These are phyloP conservation scores for Metschnikowia lochheadii DNA, from an alignment of 805 yeast species.

Conservation along the genomic window DNA sequence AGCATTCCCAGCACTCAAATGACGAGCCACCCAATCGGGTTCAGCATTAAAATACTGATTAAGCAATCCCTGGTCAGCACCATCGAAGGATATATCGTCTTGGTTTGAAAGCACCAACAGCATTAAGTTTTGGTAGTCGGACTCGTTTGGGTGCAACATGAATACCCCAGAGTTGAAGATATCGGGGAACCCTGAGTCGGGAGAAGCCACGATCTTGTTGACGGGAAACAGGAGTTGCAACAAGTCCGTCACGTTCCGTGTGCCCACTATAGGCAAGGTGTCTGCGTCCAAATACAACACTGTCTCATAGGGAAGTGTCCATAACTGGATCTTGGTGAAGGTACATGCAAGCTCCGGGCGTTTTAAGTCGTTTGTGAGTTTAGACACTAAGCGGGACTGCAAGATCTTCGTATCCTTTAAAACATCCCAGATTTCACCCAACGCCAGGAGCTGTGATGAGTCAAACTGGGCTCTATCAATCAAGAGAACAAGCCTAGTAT, in stretches of 20 bases:
- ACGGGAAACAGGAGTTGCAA: constrained; percentile 14
- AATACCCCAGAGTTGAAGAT: constrained; percentile 20
- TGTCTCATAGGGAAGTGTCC: constrained; percentile 17
- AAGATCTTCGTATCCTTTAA: constrained; percentile 27
- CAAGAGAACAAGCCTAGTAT: constrained; percentile 27
- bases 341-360: constrained; percentile 19
- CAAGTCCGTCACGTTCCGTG: constrained; percentile 26
- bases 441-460: constrained; percentile 24
- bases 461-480: constrained; percentile 29
- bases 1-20: constrained; percentile 7
- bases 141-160: constrained; percentile 13
- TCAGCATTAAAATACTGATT: constrained; percentile 62
- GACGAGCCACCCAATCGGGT: constrained; percentile 37
- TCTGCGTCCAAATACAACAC: constrained; percentile 20
- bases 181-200: constrained; percentile 20
- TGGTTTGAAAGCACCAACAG: constrained; percentile 18
- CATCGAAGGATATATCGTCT: constrained; percentile 55
- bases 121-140: constrained; percentile 26
- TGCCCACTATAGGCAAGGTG: constrained; percentile 17
- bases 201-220: constrained; percentile 18
- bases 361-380: constrained; percentile 30
- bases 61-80: constrained; percentile 88
- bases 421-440: constrained; percentile 26
- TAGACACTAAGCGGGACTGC: constrained; percentile 22
- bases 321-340: constrained; percentile 18